These are phyloP conservation scores for Fusarium keratoplasticum DNA, from an alignment of 2,329 filamentous ascomycete genomes.

Conservation along the genomic window DNA sequence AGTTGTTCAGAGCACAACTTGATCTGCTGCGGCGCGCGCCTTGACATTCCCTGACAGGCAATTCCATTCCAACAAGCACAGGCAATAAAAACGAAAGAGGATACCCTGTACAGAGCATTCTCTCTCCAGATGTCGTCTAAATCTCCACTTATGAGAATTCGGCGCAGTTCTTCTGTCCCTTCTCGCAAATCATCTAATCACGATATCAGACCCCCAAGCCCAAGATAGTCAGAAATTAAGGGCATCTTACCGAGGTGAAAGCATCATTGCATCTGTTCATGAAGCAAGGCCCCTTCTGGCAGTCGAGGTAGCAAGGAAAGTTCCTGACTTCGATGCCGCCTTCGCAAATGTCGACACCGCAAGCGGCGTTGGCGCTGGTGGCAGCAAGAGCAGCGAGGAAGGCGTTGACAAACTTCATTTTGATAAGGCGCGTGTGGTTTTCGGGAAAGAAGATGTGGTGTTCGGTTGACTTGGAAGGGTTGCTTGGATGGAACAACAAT, in stretches of 20 bases:
- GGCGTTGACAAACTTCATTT: neutral
- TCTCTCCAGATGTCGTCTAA: neutral
- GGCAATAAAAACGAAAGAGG: no score
- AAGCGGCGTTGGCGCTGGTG: neutral
- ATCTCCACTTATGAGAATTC: neutral
- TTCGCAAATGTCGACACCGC: neutral
- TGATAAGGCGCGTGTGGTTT: neutral
- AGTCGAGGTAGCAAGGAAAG: neutral
- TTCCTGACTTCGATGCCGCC: neutral
- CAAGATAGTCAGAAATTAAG: fast-evolving
- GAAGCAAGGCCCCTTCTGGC: neutral
- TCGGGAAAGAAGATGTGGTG: neutral
- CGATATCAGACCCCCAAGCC: neutral
- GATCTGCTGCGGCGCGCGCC: no score
- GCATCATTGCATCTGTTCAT: neutral
- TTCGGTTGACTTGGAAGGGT: neutral
- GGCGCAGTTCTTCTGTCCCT: neutral
- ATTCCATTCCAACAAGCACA: no score
- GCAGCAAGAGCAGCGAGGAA: neutral
- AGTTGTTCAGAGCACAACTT: no score
- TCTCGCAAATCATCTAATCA: neutral
- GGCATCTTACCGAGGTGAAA: neutral
- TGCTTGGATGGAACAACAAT: neutral
- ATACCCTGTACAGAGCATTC: neutral
- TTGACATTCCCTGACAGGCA: no score